Percentiles rank a stretch among this genome's conserved stretches.
phyloP scores from a whole-genome alignment of 306 rosid genomes.

The Citrullus colocynthis region DNA sequence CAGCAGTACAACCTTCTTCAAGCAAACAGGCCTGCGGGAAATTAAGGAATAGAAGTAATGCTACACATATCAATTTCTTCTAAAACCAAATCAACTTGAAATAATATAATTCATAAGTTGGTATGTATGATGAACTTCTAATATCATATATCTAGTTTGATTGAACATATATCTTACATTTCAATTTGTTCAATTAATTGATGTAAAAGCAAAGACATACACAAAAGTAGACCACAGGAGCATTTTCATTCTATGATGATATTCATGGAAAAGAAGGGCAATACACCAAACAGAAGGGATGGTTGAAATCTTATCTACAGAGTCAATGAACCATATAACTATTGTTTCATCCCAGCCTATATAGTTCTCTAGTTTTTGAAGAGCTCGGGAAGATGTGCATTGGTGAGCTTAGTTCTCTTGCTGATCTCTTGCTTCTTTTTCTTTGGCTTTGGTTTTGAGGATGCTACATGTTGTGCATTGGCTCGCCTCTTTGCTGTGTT shows the following conservation, averaged over 20 bases:
- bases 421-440: constrained; percentile 79
- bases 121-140: neutral
- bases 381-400: constrained; percentile 94
- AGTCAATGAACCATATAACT: neutral
- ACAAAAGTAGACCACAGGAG: neutral
- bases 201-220: neutral
- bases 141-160: neutral
- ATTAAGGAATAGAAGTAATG: neutral
- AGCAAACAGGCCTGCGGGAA: neutral
- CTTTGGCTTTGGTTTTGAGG: constrained; percentile 70
- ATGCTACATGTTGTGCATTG: constrained; percentile 57
- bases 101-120: neutral
- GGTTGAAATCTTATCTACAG: neutral
- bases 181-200: neutral
- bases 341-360: neutral
- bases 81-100: neutral
- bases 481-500: constrained; percentile 94
- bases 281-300: neutral
- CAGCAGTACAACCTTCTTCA: neutral
- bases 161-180: neutral
- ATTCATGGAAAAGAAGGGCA: neutral
- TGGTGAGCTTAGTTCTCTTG: constrained; percentile 95
- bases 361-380: constrained; percentile 32
- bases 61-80: neutral
- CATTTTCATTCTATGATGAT: neutral